Conservation (phyloP, 2,329 filamentous ascomycete genomes). For the Pseudogymnoascus sp. region DNA sequence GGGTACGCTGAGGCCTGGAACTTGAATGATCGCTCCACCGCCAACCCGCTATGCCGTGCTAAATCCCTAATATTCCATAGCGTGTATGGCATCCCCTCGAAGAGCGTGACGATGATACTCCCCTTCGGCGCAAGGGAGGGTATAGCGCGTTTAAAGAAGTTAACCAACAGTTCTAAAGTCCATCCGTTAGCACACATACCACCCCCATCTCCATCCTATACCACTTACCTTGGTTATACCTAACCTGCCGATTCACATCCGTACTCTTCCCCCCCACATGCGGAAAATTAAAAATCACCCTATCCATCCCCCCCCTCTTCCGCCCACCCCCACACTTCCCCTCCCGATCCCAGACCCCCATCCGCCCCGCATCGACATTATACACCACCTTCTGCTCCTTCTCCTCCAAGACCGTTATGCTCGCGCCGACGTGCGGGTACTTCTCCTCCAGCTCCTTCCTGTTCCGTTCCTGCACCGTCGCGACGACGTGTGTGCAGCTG, state of each 20-base stretch:
- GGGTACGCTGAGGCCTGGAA: conserved; percentile 63
- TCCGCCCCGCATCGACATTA: conserved; percentile 59
- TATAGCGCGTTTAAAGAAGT: conserved; percentile 53
- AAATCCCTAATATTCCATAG: conserved; percentile 92
- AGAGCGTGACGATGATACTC: conserved; percentile 70
- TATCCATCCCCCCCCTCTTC: conserved; percentile 50
- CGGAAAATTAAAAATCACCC: conserved; percentile 92
- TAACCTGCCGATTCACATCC: conserved; percentile 89
- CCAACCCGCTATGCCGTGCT: conserved; percentile 65
- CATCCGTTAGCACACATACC: not conserved
- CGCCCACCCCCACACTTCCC: conserved; percentile 28
- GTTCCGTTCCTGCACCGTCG: conserved; percentile 57
- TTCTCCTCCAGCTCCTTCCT: conserved; percentile 55
- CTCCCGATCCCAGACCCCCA: conserved; percentile 36
- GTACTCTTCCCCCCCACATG: conserved; percentile 88
- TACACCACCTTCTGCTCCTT: conserved; percentile 37
- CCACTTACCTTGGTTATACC: conserved; percentile 63
- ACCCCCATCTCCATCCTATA: not conserved
- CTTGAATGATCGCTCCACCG: conserved; percentile 59
- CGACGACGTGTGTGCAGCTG: conserved; percentile 56
- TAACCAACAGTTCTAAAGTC: conserved; percentile 51
- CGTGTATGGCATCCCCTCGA: conserved; percentile 90
- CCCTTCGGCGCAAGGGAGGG: conserved; percentile 45
- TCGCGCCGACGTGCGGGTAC: conserved; percentile 60
- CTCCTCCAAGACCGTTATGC: conserved; percentile 45